These are phyloP conservation scores for Diaporthe sp. DNA, from an alignment of 2,329 filamentous ascomycete species.

Conservation along the genomic window DNA sequence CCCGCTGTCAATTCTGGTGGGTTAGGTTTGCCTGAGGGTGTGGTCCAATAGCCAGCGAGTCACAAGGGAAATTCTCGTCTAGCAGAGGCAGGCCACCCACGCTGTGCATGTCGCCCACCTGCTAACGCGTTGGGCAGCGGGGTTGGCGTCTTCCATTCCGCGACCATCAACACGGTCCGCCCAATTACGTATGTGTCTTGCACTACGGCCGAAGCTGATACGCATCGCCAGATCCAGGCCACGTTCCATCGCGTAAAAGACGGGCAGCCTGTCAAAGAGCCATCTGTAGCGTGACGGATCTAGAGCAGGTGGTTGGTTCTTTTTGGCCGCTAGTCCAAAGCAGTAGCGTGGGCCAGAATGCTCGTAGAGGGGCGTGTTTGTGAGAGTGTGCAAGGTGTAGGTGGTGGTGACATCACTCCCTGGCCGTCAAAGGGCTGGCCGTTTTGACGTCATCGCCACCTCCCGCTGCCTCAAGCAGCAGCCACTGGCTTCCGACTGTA, in stretches of 20 bases:
- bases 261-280: neutral
- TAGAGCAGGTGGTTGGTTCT: slow-evolving; percentile 10
- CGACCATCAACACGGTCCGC: neutral
- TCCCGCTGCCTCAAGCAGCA: neutral
- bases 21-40: slow-evolving; percentile 5
- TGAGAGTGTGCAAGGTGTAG: neutral
- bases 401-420: slow-evolving; percentile 28
- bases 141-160: neutral
- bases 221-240: slow-evolving; percentile 1
- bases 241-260: slow-evolving; percentile 21
- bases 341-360: neutral
- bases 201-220: slow-evolving; percentile 7
- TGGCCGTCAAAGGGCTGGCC: slow-evolving; percentile 19
- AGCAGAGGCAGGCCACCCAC: no score
- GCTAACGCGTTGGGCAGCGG: neutral
- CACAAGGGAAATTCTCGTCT: neutral
- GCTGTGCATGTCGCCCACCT: neutral
- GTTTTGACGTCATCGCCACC: slow-evolving; percentile 17
- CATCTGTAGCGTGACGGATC: slow-evolving; percentile 11
- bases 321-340: slow-evolving; percentile 2
- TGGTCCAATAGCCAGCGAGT: neutral
- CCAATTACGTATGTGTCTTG: slow-evolving; percentile 29
- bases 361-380: neutral
- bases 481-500: neutral
- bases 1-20: slow-evolving; percentile 23